Percentiles rank a stretch among this genome's conserved stretches.
Conservation (phyloP, 1,284 basidiomycete species). For the Cutaneotrichosporon sp. region DNA sequence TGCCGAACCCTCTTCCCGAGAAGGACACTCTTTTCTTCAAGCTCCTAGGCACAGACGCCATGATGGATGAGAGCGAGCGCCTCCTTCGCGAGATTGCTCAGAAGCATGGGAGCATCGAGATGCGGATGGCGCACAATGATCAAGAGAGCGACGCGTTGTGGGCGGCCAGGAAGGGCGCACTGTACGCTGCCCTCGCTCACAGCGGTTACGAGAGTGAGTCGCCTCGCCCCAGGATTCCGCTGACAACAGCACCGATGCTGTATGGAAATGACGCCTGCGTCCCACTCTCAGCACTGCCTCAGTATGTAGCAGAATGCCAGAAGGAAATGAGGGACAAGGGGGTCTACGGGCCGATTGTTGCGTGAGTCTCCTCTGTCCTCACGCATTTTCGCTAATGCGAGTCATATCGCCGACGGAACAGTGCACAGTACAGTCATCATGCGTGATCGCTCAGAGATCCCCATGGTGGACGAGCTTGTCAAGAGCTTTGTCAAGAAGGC, state of each 20-base stretch:
- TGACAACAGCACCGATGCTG: conserved; percentile 61
- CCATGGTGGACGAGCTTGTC: conserved; percentile 13
- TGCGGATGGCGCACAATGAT: conserved; percentile 65
- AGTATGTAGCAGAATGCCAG: conserved; percentile 71
- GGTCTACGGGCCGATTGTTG: conserved; percentile 58
- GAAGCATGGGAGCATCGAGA: conserved; percentile 65
- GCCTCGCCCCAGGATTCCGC: conserved; percentile 1
- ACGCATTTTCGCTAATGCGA: background rate
- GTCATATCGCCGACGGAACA: conserved; percentile 76
- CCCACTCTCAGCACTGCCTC: conserved; percentile 71
- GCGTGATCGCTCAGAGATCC: conserved; percentile 15
- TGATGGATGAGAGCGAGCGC: conserved; percentile 24
- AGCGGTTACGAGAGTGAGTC: conserved; percentile 23
- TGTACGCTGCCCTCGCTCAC: conserved; percentile 64
- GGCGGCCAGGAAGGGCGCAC: conserved; percentile 76
- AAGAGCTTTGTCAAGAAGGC: conserved; percentile 19
- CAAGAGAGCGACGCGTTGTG: conserved; percentile 72
- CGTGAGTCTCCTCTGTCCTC: conserved; percentile 38
- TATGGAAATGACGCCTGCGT: conserved; percentile 84
- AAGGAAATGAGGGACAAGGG: conserved; percentile 65
- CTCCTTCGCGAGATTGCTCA: conserved; percentile 55
- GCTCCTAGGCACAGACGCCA: conserved; percentile 62
- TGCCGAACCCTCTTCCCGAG: conserved; percentile 61
- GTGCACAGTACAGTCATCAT: conserved; percentile 42
- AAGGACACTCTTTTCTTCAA: conserved; percentile 79